Conservation (phyloP, 192 early-diverging fungal species). For the Podila verticillata region DNA sequence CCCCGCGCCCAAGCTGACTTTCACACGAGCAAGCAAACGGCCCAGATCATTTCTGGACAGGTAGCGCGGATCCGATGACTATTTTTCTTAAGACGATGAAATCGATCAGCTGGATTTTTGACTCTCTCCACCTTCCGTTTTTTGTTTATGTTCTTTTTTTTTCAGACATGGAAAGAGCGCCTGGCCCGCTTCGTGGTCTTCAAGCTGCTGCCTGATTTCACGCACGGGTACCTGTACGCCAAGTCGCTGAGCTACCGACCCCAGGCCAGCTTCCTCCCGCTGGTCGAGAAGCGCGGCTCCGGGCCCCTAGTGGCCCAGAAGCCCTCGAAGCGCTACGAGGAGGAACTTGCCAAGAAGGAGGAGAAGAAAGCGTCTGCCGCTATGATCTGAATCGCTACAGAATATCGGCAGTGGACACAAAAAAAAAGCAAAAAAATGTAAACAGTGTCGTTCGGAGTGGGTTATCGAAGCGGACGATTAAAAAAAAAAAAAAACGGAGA, state of each 20-base stretch:
- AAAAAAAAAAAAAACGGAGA: too few species aligned
- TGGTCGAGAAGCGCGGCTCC: constrained; percentile 5
- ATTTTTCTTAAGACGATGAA: too few species aligned
- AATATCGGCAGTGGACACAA: too few species aligned
- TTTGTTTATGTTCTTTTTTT: too few species aligned
- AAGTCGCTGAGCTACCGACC: constrained; percentile 1
- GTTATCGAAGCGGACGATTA: too few species aligned
- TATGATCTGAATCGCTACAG: constrained; percentile 1
- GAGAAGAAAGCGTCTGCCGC: neutral
- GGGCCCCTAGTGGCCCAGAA: constrained; percentile 1
- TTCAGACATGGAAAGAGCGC: too few species aligned
- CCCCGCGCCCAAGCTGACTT: neutral
- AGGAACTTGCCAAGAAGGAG: neutral
- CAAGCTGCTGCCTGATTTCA: neutral
- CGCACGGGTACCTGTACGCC: neutral
- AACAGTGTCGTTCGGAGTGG: too few species aligned
- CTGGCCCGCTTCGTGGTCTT: neutral
- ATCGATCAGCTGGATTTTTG: too few species aligned
- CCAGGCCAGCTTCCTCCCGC: constrained; percentile 7
- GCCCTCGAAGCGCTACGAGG: constrained; percentile 3
- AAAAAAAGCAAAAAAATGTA: too few species aligned
- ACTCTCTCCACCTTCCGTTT: too few species aligned
- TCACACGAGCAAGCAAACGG: constrained; percentile 4
- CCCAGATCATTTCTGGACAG: constrained; percentile 18
- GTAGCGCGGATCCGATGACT: constrained; percentile 5